Evolutionary conservation across 306 rosid genomes (phyloP), one percentile per base, ranked within the genome.

Genomic region (Malus fusca): DNA sequence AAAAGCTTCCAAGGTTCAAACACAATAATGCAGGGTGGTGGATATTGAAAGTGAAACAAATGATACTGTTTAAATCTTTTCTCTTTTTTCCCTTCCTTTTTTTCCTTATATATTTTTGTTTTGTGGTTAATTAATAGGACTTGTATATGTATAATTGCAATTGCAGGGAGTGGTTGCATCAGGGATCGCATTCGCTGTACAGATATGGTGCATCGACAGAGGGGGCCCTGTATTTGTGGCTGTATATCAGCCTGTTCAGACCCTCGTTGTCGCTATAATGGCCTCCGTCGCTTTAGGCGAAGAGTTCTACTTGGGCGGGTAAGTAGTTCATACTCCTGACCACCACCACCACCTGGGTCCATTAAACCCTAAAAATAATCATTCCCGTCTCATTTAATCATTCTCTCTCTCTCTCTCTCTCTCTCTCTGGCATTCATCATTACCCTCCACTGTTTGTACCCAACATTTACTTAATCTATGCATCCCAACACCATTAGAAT

Each of bases 221-320:
- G 99, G 99, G 25, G 99, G 99, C 81, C 99, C 99, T 43, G 99
- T 95, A 40, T 95, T 95, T 46, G 99, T 95, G 4, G 99, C 99
- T 0, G 99, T 95, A 52, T 95, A 95, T 87, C 99, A 95, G 62
- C 99, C 99, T 74, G 97, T 95, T 87, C 99, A 95, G 82, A 95
- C 99, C 75, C 97, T 95, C 25, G 96, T 85, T 58, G 99, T 95
- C 72, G 99, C 99, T 77, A 78, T 95, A 26, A 90, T 95, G 99
- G 96, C 99, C 82, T 89, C 99, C 78, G 1, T 92, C 77, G 97
- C 99, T 83, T 88, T 95, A 69, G 93, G 99, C 60, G 99, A 95
- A 78, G 84, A 95, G 81, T 95, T 95, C 87, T 92, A 90, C 82
- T 85, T 95, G 76, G 99, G 99, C 70, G 99, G 99, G 99, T 78